phyloP scores from a whole-genome alignment of 306 rosid genomes.

The Fagus sylvatica region DNA sequence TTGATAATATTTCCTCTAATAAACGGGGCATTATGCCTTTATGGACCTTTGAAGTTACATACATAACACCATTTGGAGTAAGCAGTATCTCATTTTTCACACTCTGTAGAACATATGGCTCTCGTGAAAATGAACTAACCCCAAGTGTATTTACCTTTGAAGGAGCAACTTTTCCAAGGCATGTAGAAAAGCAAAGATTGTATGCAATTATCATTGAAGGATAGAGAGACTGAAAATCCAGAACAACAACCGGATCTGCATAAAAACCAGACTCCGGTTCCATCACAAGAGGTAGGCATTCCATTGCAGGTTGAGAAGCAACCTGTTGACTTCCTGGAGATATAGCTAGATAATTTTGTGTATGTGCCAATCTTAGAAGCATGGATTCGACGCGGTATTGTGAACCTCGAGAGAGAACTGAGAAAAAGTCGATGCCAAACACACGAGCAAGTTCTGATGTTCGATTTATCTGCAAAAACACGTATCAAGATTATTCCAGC shows the following conservation, averaged over 20 bases:
- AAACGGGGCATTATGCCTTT: conserved; percentile 84
- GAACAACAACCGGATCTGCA: conserved; percentile 87
- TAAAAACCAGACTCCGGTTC: conserved; percentile 97
- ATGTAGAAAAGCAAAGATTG: conserved; percentile 91
- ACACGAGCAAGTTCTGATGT: conserved; percentile 98
- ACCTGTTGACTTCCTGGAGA: conserved; percentile 95
- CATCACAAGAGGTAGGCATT: conserved; percentile 95
- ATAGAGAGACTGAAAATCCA: conserved; percentile 95
- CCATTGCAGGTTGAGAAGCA: conserved; percentile 99
- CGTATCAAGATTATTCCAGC: conserved; percentile 17
- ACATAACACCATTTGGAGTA: conserved; percentile 96
- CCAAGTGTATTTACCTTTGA: conserved; percentile 77
- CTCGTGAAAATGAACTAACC: conserved; percentile 75
- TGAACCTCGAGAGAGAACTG: conserved; percentile 96
- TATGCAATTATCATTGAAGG: conserved; percentile 98
- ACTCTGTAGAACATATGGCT: conserved; percentile 50
- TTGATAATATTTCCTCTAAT: conserved; percentile 88
- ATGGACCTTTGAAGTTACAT: conserved; percentile 78
- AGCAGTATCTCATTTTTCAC: conserved; percentile 74
- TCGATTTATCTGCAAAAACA: conserved; percentile 76
- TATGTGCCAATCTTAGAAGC: conserved; percentile 88
- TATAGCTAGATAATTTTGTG: conserved; percentile 84
- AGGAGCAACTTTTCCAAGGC: conserved; percentile 77
- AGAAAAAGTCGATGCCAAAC: conserved; percentile 94
- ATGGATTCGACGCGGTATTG: conserved; percentile 97